Evolutionary conservation across 2,329 filamentous ascomycete genomes (phyloP).

Genomic region (Lachnellula hyalina): DNA sequence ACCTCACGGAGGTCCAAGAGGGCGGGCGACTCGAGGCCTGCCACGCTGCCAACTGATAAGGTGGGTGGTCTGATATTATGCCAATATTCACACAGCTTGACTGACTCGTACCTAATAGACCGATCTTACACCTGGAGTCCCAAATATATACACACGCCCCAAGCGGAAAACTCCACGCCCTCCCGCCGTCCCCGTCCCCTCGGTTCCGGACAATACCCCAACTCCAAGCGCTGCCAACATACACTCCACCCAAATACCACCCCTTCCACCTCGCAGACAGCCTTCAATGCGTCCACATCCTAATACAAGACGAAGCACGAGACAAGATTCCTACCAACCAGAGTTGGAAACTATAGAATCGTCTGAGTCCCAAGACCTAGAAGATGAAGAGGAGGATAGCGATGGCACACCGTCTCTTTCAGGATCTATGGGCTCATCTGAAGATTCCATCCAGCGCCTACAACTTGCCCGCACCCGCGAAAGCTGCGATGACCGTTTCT

Average conservation of each 20-base stretch:
- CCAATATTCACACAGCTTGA: conserved; percentile 30
- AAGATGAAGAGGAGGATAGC: conserved; percentile 29
- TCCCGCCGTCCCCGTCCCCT: conserved; percentile 12
- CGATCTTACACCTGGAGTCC: conserved; percentile 28
- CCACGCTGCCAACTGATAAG: conserved; percentile 61
- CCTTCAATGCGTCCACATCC: conserved; percentile 37
- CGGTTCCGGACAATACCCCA: conserved; percentile 47
- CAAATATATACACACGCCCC: conserved; percentile 28
- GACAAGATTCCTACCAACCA: conserved; percentile 36
- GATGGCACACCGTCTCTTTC: conserved; percentile 29
- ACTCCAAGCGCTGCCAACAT: conserved; percentile 32
- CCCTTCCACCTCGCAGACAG: conserved; percentile 36
- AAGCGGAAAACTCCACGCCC: conserved; percentile 22
- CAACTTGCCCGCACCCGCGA: conserved; percentile 50
- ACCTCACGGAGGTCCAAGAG: conserved; percentile 68
- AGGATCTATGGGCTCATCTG: conserved; percentile 29
- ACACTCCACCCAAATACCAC: conserved; percentile 30
- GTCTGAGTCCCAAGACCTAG: conserved; percentile 41
- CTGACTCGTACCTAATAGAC: conserved; percentile 20
- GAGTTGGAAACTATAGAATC: conserved; percentile 34
- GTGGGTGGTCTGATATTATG: conserved; percentile 56
- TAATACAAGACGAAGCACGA: conserved; percentile 37
- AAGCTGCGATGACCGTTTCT: conserved; percentile 71
- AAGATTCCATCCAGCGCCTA: conserved; percentile 29
- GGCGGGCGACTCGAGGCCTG: conserved; percentile 57